Base-by-base conservation (phyloP, 148 eudicot genomes). In the Rheum nobile region DNA sequence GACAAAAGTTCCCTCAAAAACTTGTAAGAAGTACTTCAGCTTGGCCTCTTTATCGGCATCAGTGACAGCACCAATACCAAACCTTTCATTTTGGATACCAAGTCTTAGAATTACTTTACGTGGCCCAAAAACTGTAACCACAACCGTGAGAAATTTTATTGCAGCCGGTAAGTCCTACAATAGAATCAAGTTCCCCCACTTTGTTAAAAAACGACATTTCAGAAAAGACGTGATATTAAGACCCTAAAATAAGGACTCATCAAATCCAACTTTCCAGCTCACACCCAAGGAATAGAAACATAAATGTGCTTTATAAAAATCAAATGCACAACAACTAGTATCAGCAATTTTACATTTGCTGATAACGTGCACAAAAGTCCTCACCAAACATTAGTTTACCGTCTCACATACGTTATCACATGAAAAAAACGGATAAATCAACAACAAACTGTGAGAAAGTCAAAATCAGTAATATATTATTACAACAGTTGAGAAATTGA, bases 51-150 rank as follows among this genome's bases (percentile, higher is more conserved):
- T 47, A 75, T 77, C 76, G n/a, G 32, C 75, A 47, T 72, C 77
- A 63, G 47, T 78, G 46, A 69, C 16, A 75, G 52, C 68, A 76
- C 74, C 79, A 46, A 72, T 75, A 72, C 74, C 50, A 79, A 68
- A 41, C 28, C 42, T 74, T 72, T 75, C 83, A 71, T 10, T 74
- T 22, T 68, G 48, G 57, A 78, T 68, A 72, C 75, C 78, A 76
- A 87, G 78, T 80, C 82, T 85, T 75, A 74, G 77, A 73, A 88
- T 76, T 70, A 83, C 81, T 75, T 82, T 80, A 55, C 79, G 87
- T 29, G 98, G 93, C 63, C 98, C 96, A 87, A 90, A 88, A 71
- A 84, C 82, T 5, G 89, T 82, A 35, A 88, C 81, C 48, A 84
- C 81, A 75, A 75, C 87, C 31, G 88, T 81, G 37, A 88, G 61